Evolutionary conservation across 2,329 filamentous ascomycete species (phyloP).

Genomic region (Penicillium rolfsii): DNA sequence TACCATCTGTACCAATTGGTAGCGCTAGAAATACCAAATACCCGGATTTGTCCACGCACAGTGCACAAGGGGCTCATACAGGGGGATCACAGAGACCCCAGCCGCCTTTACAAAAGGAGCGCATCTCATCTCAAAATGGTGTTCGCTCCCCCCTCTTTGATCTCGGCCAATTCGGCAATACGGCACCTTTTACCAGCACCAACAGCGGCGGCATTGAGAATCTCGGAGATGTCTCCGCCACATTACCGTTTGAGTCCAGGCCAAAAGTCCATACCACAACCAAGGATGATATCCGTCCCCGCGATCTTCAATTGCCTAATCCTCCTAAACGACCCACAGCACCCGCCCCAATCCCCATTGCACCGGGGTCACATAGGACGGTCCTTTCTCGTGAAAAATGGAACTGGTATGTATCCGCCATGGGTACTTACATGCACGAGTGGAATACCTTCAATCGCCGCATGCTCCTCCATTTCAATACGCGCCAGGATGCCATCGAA

Average conservation of each 20-base stretch:
- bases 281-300: conserved; percentile 40
- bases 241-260: conserved; percentile 62
- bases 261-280: conserved; percentile 50
- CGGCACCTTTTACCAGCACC: conserved; percentile 53
- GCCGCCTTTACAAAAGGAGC: conserved; percentile 14
- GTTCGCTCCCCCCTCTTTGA: conserved; percentile 41
- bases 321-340: conserved; percentile 55
- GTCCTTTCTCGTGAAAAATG: conserved; percentile 53
- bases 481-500: conserved; percentile 54
- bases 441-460: conserved; percentile 59
- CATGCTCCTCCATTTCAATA: conserved; percentile 60
- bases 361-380: conserved; percentile 37
- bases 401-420: conserved; percentile 56
- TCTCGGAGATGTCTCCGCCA: conserved; percentile 57
- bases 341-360: conserved; percentile 30
- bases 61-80: conserved; percentile 13
- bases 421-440: conserved; percentile 60
- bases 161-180: conserved; percentile 55
- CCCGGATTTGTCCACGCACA: conserved; percentile 22
- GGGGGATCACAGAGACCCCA: conserved; percentile 19
- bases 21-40: conserved; percentile 21
- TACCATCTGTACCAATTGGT: conserved; percentile 20
- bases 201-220: conserved; percentile 55
- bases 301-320: conserved; percentile 53
- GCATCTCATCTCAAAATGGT: conserved; percentile 11